Base-by-base conservation (phyloP, 225 moss, liverwort and hornwort genomes). In the Sphagnum tenellum region DNA sequence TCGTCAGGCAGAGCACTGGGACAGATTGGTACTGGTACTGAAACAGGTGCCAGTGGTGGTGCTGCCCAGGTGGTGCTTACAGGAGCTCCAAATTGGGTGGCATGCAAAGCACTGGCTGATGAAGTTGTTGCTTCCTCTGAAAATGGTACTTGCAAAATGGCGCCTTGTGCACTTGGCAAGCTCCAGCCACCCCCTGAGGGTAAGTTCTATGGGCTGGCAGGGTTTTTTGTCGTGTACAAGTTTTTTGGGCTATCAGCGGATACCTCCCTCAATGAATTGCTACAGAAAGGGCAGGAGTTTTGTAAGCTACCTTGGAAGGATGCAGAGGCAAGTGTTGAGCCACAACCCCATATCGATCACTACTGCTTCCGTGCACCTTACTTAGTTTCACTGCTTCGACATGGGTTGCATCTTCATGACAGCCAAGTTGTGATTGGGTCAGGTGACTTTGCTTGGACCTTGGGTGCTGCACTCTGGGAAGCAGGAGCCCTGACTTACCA, bases 281-380 rank as follows among this genome's bases (percentile, higher is more conserved):
- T 93, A 47, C 64, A 58, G 59, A 90, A 89, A 67, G 96, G 90
- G 14, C 88, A 83, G 60, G 62, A 87, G 4, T 98, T 92, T 58
- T 98, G 96, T 64, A 79, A 73, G 67, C 50, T 89, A 72, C 74
- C 71, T 13, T 98, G 96, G 96, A 85, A 87, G 60, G 82, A 82
- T 50, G 96, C 89, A 3, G 75, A 79, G 62, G 71, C 72, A 45
- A 92, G 87, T 71, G 92, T 93, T 13, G 79, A 83, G 46, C 75
- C 85, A 47, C 96, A 98, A 69, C 92, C 96, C 46, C 92, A 89
- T 55, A 90, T 98, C 51, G 96, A 98, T 51, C 92, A 92, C 48
- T 98, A 98, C 59, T 98, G 96, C 71, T 98, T 98, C 50, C 86
- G 96, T 54, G 88, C 96, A 47, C 92, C 96, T 2, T 98, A 98